Evolutionary conservation across 768 basidiomycete genomes (phyloP).

Genomic region (Collybia mongolica): DNA sequence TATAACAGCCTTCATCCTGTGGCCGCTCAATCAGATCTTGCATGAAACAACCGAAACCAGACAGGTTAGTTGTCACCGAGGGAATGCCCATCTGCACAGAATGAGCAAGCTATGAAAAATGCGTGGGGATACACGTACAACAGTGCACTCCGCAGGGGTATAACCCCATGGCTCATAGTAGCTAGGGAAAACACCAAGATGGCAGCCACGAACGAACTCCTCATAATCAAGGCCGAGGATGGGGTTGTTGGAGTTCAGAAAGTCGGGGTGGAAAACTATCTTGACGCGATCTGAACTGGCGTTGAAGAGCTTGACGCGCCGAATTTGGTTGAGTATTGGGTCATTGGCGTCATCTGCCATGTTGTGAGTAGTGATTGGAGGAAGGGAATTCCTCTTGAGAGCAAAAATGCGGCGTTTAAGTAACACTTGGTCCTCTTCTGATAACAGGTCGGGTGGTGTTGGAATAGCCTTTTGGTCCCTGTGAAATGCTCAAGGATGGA

Average conservation of each 20-base stretch:
- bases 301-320: slow-evolving; percentile 94
- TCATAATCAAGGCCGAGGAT: slow-evolving; percentile 98
- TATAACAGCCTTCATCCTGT: slow-evolving; percentile 94
- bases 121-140: slow-evolving; percentile 47
- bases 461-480: slow-evolving; percentile 41
- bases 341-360: slow-evolving; percentile 94
- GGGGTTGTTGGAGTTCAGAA: slow-evolving; percentile 96
- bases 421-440: slow-evolving; percentile 89
- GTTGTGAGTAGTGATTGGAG: slow-evolving; percentile 97
- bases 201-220: slow-evolving; percentile 97
- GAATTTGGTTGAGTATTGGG: slow-evolving; percentile 93
- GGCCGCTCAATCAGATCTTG: slow-evolving; percentile 95
- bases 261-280: slow-evolving; percentile 97
- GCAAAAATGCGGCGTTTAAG: slow-evolving; percentile 97
- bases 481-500: slow-evolving; percentile 19
- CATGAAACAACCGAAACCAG: slow-evolving; percentile 98
- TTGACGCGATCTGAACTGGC: slow-evolving; percentile 87
- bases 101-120: too few species aligned
- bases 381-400: slow-evolving; percentile 91
- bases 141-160: slow-evolving; percentile 98
- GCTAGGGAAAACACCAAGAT: slow-evolving; percentile 97
- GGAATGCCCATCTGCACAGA: slow-evolving; percentile 89
- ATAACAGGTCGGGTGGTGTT: slow-evolving; percentile 76
- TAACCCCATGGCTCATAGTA: slow-evolving; percentile 98
- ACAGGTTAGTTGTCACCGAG: slow-evolving; percentile 94